Evolutionary conservation across 345 rosid genomes (phyloP), one percentile per base, ranked within the genome.

Genomic region (Ceriops decandra): DNA sequence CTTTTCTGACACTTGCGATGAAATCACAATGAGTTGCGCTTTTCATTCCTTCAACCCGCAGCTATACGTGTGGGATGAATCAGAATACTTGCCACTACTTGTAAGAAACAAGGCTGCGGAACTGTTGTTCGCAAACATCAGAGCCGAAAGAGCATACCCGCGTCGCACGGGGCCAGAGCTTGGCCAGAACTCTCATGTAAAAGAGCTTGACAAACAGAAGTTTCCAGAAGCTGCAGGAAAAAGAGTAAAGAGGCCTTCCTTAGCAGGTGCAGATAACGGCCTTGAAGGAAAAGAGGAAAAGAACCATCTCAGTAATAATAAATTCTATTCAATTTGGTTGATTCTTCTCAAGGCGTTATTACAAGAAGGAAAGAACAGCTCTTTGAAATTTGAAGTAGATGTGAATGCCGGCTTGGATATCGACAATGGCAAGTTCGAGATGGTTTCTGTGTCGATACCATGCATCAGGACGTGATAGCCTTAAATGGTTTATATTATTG

Each of bases 61-160:
- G 89, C 72, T 85, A 68, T 83, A 82, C 31, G 74, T 81, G 59
- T 85, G 87, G 86, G 91, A 87, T 71, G 86, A 85, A 66, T 75
- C 73, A 9, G 86, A 79, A 10, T 75, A 81, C 70, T 27, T 83
- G 60, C 84, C 92, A 0, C 79, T 85, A 27, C 84, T 82, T 3
- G 79, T 83, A 33, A 80, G 73, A 72, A 87, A 85, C 86, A 74
- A 77, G 54, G 88, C 88, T 8, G 89, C 89, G 1, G 89, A 85
- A 72, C 60, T 82, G 32, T 67, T 85, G 75, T 85, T 85, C 17
- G 89, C 86, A 53, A 82, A 77, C 76, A 77, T 85, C 69, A 77
- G 61, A 56, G 88, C 92, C 4, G 84, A 83, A 60, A 79, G 75
- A 70, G 83, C 80, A 11, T 51, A 76, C 47, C 60, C 22, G 5